Evolutionary conservation across 2,329 filamentous ascomycete genomes (phyloP).

Genomic region (Biscogniauxia marginata): DNA sequence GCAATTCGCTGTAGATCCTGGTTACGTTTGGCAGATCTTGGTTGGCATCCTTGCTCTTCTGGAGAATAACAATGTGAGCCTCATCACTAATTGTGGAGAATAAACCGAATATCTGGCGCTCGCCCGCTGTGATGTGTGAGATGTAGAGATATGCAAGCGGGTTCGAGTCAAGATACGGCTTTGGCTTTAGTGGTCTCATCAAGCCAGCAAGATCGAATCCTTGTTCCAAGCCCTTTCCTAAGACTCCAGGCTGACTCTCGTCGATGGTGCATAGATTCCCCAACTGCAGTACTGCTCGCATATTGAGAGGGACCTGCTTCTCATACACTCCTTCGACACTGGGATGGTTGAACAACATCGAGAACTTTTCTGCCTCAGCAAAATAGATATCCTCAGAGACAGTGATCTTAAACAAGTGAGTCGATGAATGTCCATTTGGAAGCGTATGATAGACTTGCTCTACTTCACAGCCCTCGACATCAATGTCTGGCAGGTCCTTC

Average conservation of each 20-base stretch:
- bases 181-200: slow-evolving; percentile 62
- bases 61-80: slow-evolving; percentile 85
- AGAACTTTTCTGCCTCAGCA: slow-evolving; percentile 78
- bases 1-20: slow-evolving; percentile 79
- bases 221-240: slow-evolving; percentile 88
- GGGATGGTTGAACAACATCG: slow-evolving; percentile 81
- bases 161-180: slow-evolving; percentile 71
- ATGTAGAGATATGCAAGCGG: slow-evolving; percentile 83
- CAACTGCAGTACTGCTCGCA: slow-evolving; percentile 83
- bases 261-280: slow-evolving; percentile 94
- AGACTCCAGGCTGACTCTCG: slow-evolving; percentile 81
- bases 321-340: slow-evolving; percentile 98
- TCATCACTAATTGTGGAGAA: slow-evolving; percentile 81
- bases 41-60: slow-evolving; percentile 71
- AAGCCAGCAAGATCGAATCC: slow-evolving; percentile 86
- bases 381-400: slow-evolving; percentile 88
- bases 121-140: slow-evolving; percentile 87
- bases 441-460: slow-evolving; percentile 93
- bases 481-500: slow-evolving; percentile 83
- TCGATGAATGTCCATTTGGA: slow-evolving; percentile 91
- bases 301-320: slow-evolving; percentile 81
- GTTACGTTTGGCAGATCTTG: slow-evolving; percentile 88
- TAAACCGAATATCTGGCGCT: slow-evolving; percentile 88
- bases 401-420: slow-evolving; percentile 90
- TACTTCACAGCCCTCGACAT: slow-evolving; percentile 79